Percentiles rank a stretch among this genome's conserved stretches.
Conservation (phyloP, 2,329 filamentous ascomycete genomes). For the Thelonectria blattea region DNA sequence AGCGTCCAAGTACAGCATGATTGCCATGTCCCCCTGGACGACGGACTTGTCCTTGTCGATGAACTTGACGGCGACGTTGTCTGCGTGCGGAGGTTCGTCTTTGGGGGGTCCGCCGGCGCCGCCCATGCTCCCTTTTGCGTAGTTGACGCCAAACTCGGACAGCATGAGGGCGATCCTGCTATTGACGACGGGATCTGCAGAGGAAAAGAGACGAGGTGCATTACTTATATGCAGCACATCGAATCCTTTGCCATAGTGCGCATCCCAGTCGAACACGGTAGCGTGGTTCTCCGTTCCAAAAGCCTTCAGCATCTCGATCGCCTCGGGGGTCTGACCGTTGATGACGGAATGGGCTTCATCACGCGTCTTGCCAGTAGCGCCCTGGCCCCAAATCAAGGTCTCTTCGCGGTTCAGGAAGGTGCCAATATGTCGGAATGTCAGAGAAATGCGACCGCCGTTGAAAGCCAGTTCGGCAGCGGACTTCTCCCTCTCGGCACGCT, state of each 20-base stretch:
- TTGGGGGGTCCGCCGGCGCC: conserved; percentile 22
- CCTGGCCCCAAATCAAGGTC: conserved; percentile 86
- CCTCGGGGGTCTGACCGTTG: conserved; percentile 71
- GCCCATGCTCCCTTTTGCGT: conserved; percentile 53
- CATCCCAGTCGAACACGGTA: conserved; percentile 75
- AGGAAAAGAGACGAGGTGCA: conserved; percentile 58
- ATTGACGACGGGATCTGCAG: conserved; percentile 55
- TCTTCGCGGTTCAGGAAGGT: conserved; percentile 77
- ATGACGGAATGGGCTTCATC: conserved; percentile 67
- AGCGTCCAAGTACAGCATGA: conserved; percentile 67
- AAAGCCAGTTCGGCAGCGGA: conserved; percentile 72
- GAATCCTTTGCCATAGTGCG: conserved; percentile 78
- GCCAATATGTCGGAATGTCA: conserved; percentile 89
- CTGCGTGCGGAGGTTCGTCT: background rate
- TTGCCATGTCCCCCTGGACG: conserved; percentile 57
- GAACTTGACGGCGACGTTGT: conserved; percentile 51
- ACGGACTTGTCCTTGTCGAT: conserved; percentile 62
- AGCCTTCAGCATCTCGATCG: conserved; percentile 72
- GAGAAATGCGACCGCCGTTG: conserved; percentile 79
- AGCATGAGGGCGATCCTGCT: conserved; percentile 58
- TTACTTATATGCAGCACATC: conserved; percentile 76
- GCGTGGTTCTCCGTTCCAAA: conserved; percentile 87
- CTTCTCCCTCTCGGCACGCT: conserved; percentile 72
- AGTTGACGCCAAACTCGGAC: conserved; percentile 53
- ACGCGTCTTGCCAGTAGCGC: conserved; percentile 72